A percentile compares a stretch with the other conserved stretches of the same genome.
Evolutionary conservation across 2,329 filamentous ascomycete genomes (phyloP).

Genomic region (Paraphaeosphaeria sporulosa): DNA sequence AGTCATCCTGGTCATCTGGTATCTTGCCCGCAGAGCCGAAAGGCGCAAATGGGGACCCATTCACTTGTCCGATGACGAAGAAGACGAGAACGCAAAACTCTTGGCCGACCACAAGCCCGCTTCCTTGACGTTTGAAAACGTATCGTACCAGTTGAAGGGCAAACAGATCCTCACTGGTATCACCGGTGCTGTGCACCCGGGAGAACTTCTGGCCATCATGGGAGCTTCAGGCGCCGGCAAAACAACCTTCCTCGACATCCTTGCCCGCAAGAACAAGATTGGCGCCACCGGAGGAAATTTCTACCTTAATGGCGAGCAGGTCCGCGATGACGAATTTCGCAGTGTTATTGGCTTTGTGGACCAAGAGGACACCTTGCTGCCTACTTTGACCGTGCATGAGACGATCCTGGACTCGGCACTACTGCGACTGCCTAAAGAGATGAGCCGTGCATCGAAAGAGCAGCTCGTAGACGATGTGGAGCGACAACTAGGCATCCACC

Average conservation of each 20-base stretch:
- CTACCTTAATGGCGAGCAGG: conserved; percentile 91
- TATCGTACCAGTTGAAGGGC: conserved; percentile 85
- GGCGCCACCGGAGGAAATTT: conserved; percentile 81
- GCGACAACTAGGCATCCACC: conserved; percentile 90
- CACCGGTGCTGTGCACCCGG: conserved; percentile 86
- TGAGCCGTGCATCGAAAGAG: conserved; percentile 87
- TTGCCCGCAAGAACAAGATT: conserved; percentile 96
- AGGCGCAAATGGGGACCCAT: conserved; percentile 72
- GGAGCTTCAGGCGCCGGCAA: conserved; percentile 97
- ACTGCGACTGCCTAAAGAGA: conserved; percentile 88
- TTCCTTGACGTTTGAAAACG: conserved; percentile 84
- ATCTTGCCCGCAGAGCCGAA: conserved; percentile 77
- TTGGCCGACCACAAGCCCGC: conserved; percentile 93
- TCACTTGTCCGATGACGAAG: conserved; percentile 81
- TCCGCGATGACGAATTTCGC: conserved; percentile 83
- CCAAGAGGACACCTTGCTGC: conserved; percentile 96
- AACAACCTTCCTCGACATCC: conserved; percentile 94
- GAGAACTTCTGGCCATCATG: conserved; percentile 98
- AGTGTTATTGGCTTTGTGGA: conserved; percentile 96
- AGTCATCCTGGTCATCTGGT: conserved; percentile 84
- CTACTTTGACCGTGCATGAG: conserved; percentile 95
- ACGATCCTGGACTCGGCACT: conserved; percentile 95
- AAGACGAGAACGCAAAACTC: conserved; percentile 81
- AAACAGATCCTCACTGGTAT: conserved; percentile 84
- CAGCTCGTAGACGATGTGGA: conserved; percentile 92